Base-by-base conservation (phyloP, 2,329 filamentous ascomycete species). In the Calonectria leucothoes region DNA sequence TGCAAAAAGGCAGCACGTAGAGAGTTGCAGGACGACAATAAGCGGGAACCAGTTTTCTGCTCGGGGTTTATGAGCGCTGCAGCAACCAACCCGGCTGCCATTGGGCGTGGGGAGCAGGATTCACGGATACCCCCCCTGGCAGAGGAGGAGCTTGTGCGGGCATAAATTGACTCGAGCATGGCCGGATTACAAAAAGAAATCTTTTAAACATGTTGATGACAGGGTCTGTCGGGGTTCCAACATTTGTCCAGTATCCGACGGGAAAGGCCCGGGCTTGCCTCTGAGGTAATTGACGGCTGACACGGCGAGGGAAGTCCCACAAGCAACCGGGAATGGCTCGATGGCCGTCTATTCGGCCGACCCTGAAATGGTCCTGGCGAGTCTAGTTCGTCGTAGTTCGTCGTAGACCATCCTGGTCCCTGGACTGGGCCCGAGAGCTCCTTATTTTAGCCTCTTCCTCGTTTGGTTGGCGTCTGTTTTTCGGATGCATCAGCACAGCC, bases 401-500 rank as follows among this genome's bases (percentile, higher is more conserved):
- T 70, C 66, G 27, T 52, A 63, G 61, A 66, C 39, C 20, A 68
- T 45, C 66, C 59, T 57, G 71, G 66, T 48, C 67, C 71, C 63
- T 73, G 71, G 66, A 57, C 67, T 48, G 55, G 66, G 57, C 67
- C 66, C 42, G 68, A 66, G 55, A 51, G 57, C 57, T 65, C 64
- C 69, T 65, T 71, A 72, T 74, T 71, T 74, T 72, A 69, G 68
- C 39, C 35, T 70, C 37, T 57, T 55, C 55, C 49, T 69, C 31
- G 31, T 51, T 66, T 63, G 55, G 49, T 49, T 49, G 61, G 33
- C 23, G 61, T 63, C 31, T 33, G 37, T 64, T 73, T 73, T 73
- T 73, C 67, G 71, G 70, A 55, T 66, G 71, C 67, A 69, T 69
- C n/a, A 69, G 66, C 66, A 73, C 71, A 73, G 71, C 71, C 71